phyloP scores from a whole-genome alignment of 352 stramenopile species.

The Pythium phragmitis region DNA sequence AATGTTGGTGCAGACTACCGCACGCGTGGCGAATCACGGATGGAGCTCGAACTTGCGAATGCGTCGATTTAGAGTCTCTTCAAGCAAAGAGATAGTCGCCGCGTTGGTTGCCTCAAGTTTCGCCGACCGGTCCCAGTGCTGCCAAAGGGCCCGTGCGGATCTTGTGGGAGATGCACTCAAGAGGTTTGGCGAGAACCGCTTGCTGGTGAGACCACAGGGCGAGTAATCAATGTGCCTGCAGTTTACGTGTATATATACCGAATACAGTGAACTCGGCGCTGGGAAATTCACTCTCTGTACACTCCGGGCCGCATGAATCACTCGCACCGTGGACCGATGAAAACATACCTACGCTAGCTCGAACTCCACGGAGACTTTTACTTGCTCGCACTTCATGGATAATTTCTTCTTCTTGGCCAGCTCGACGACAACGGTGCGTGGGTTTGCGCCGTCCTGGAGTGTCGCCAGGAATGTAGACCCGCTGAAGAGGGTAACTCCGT shows the following conservation, averaged over 20 bases:
- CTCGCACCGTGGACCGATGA: slow-evolving; percentile 10
- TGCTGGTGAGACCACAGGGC: slow-evolving; percentile 2
- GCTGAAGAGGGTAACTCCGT: not conserved
- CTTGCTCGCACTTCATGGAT: slow-evolving; percentile 8
- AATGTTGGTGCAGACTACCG: too few relatives aligned
- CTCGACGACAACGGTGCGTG: slow-evolving; percentile 15
- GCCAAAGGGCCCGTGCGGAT: slow-evolving; percentile 1
- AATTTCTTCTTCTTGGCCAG: slow-evolving; percentile 18
- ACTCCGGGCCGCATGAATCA: slow-evolving; percentile 7
- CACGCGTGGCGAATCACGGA: too few relatives aligned
- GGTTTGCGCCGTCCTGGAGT: slow-evolving; percentile 13
- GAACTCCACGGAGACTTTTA: not conserved
- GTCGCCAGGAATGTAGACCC: slow-evolving; percentile 7
- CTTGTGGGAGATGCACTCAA: slow-evolving; percentile 2
- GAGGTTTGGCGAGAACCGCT: slow-evolving; percentile 2
- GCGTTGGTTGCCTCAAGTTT: too few relatives aligned
- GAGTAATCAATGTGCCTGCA: slow-evolving; percentile 6
- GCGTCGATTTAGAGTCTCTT: too few relatives aligned
- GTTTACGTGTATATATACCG: slow-evolving; percentile 10
- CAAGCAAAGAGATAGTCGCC: too few relatives aligned
- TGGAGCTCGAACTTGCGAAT: too few relatives aligned
- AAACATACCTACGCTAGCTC: slow-evolving; percentile 7
- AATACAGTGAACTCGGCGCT: slow-evolving; percentile 6
- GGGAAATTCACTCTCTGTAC: slow-evolving; percentile 11
- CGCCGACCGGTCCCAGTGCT: not conserved